Evolutionary conservation across 495 filamentous ascomycete genomes (phyloP), one percentile per base, ranked within the genome.

Genomic region (Platismatia glauca): DNA sequence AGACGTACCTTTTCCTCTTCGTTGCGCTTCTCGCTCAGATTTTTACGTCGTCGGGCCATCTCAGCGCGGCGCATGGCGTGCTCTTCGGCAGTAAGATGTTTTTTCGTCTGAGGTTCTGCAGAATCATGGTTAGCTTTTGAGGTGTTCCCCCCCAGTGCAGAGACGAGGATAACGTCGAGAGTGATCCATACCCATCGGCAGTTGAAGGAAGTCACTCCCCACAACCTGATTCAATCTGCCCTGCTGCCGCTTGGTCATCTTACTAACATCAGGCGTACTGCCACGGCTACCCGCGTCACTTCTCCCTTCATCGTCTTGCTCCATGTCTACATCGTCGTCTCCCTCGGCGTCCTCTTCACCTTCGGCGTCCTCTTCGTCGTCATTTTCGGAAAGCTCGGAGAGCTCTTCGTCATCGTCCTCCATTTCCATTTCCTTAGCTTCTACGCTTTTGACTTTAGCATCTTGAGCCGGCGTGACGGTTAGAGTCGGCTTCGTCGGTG

Each of bases 1-100:
- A 53, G 31, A 60, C 71, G 18, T 77, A 91, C 92, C 85, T 98
- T 98, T 77, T 97, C 95, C 77, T 98, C 95, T 71, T 98, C 95
- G 62, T 96, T 94, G 33, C 94, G 88, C 79, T 97, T 96, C 71
- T 97, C 94, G 66, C 89, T 94, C n/a, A 98, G 81, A 67, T 97
- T 97, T 72, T 96, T 95, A 57, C 94, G 79, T 38, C 94, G 86
- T 22, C 94, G 81, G 33, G 94, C 94, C 94, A 98, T 98, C 73
- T 98, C 94, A 9, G 90, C 88, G 48, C 94, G 83, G 22, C 95
- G 86, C 89, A 97, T 96, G 39, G 90, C 90, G 61, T 95, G 85
- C 70, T 98, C 95, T 70, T 97, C 94, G 0, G 90, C 92, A 1
- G 93, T 96, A 46, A 97, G 74, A 69, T 87, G 83, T 70, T 95